phyloP scores from a whole-genome alignment of 2,329 filamentous ascomycete species.

The Achaetomium macrosporum region DNA sequence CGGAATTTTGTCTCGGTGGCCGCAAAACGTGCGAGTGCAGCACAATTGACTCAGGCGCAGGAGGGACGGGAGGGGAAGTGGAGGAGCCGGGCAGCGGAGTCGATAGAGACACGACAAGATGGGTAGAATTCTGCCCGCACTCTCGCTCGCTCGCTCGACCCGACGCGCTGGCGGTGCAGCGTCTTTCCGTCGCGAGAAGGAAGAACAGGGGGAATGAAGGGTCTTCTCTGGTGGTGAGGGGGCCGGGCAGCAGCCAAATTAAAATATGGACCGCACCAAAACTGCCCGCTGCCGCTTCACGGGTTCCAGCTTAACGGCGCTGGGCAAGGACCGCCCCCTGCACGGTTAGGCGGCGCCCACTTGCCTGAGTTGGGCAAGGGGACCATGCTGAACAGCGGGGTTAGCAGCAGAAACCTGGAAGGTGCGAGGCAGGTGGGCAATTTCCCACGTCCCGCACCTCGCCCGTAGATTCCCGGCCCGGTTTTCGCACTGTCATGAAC shows the following conservation, averaged over 20 bases:
- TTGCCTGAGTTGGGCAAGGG: slow-evolving; percentile 16
- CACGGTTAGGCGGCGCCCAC: slow-evolving; percentile 17
- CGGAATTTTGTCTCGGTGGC: slow-evolving; percentile 4
- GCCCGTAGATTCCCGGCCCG: not conserved
- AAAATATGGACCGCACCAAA: slow-evolving; percentile 19
- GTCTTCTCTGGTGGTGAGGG: slow-evolving; percentile 21
- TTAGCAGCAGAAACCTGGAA: slow-evolving; percentile 15
- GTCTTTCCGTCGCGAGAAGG: slow-evolving; percentile 19
- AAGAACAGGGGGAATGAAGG: slow-evolving; percentile 18
- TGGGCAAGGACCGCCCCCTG: slow-evolving; percentile 7
- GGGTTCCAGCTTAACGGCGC: slow-evolving; percentile 20
- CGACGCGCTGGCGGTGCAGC: slow-evolving; percentile 15
- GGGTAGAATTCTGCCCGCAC: slow-evolving; percentile 9
- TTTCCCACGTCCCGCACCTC: slow-evolving; percentile 12
- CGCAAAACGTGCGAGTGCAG: slow-evolving; percentile 14
- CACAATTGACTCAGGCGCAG: not conserved
- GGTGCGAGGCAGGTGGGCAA: slow-evolving; percentile 11
- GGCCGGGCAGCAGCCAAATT: slow-evolving; percentile 20
- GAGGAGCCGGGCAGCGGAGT: slow-evolving; percentile 4
- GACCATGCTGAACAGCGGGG: slow-evolving; percentile 15
- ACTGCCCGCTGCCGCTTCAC: not conserved
- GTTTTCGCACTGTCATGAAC: slow-evolving; percentile 14
- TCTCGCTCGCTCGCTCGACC: slow-evolving; percentile 18
- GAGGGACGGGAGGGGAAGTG: not conserved
- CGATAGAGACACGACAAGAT: not conserved